Conservation (phyloP, 306 rosid genomes). For the Fragaria iinumae region DNA sequence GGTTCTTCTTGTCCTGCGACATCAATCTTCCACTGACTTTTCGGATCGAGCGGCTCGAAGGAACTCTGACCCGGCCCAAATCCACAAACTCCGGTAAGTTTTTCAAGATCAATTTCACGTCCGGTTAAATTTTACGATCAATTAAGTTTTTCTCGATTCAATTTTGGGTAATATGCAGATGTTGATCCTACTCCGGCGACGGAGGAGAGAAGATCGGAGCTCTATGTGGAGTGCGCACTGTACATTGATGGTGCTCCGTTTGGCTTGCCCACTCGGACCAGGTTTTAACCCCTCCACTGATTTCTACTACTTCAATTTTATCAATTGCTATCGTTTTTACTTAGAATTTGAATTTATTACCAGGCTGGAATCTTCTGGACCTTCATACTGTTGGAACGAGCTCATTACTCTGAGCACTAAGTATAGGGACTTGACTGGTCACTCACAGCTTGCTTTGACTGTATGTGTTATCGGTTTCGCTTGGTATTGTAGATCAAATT, state of each 20-base stretch:
- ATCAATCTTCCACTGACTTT: constrained; percentile 87
- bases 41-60: constrained; percentile 78
- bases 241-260: constrained; percentile 88
- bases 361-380: constrained; percentile 86
- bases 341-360: constrained; percentile 14
- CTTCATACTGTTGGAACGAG: constrained; percentile 80
- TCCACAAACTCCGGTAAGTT: constrained; percentile 48
- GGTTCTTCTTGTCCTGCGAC: constrained; percentile 96
- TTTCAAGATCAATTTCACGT: not conserved
- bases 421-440: constrained; percentile 86
- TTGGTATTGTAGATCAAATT: constrained; percentile 1
- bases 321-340: not conserved
- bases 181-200: constrained; percentile 42
- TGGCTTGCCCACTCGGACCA: constrained; percentile 88
- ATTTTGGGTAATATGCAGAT: constrained; percentile 36
- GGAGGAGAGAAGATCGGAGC: constrained; percentile 68
- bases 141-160: constrained; percentile 5
- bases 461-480: constrained; percentile 45
- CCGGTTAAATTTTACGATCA: not conserved
- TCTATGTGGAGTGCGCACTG: constrained; percentile 84
- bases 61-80: constrained; percentile 52
- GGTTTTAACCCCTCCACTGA: constrained; percentile 37
- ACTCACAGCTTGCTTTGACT: constrained; percentile 84
- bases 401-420: constrained; percentile 80
- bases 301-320: not conserved